Conservation (phyloP, 2,329 filamentous ascomycete genomes). For the Arthrobotrys pseudoclavata region DNA sequence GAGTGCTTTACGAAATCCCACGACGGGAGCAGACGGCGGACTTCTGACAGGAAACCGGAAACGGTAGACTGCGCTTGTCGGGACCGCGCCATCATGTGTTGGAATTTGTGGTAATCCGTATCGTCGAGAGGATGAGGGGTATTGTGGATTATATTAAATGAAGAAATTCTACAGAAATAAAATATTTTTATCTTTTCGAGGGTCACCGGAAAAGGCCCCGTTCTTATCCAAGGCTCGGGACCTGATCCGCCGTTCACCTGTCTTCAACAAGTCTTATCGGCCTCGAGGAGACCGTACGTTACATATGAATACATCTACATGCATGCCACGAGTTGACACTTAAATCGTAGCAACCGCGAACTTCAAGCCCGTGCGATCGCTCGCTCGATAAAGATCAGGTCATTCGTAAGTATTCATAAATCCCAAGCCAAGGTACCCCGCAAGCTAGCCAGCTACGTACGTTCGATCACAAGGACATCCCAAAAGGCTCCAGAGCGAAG, state of each 20-base stretch:
- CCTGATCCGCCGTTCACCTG: background rate
- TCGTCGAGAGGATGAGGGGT: background rate
- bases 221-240: slow-evolving; percentile 1
- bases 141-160: background rate
- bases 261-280: background rate
- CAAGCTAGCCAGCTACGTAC: background rate
- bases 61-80: background rate
- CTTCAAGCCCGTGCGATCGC: background rate
- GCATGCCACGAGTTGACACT: background rate
- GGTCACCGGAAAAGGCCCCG: background rate
- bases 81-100: slow-evolving; percentile 3
- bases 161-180: no score
- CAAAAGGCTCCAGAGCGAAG: background rate
- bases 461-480: slow-evolving; percentile 13
- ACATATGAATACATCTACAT: background rate
- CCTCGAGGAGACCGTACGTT: background rate
- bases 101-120: slow-evolving; percentile 2
- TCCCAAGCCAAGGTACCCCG: background rate
- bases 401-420: slow-evolving; percentile 5
- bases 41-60: background rate
- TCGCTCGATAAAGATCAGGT: background rate
- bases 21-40: slow-evolving; percentile 2
- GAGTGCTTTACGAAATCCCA: slow-evolving; percentile 25
- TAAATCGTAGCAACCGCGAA: background rate
- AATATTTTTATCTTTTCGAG: no score